Evolutionary conservation across 495 filamentous ascomycete species (phyloP), one percentile per base, ranked within the genome.

Genomic region (Tuber melanosporum): DNA sequence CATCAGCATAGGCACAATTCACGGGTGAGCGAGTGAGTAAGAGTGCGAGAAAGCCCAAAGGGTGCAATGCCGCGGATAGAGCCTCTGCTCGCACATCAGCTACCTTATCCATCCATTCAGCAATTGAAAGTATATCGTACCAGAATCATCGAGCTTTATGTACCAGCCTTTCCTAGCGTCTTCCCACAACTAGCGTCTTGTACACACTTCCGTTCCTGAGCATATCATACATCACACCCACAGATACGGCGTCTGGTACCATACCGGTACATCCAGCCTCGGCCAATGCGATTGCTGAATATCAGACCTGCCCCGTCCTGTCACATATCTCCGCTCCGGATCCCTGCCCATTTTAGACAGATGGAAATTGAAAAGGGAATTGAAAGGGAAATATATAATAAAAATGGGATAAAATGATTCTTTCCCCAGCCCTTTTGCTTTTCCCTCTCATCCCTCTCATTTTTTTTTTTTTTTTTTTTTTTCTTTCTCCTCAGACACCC

Each of bases 381-480:
- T 17, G n/a, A 66, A 66, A 66, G 12, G 9, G 57, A 66, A 66
- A 66, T 66, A 66, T n/a, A 66, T 15, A 66, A 66, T 32, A 3
- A 66, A 66, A 17, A 66, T 32, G 22, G 14, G 32, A 32, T 66
- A 66, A 73, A 69, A 42, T 44, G 32, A 45, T 52, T 52, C 52
- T 74, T 80, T 80, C 78, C 77, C 78, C 77, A 80, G 77, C 73
- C 79, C 79, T 80, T 76, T 80, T 79, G 77, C 73, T 76, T 79
- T 79, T 73, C 70, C 71, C 75, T 57, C n/a, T 6, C 9, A 57
- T 57, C 52, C 22, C 26, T 66, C 14, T 66, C 4, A n/a, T n/a
- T 66, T 20, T 49, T 22, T 49, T 22, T 78, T 79, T 70, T 26
- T 74, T 46, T 46, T 44, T 44, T 44, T 79, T 78, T 73, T 75